A percentile compares a stretch with the other conserved stretches of the same genome.
Evolutionary conservation across 1,284 basidiomycete genomes (phyloP).

Genomic region (Rhodotorula sp.): DNA sequence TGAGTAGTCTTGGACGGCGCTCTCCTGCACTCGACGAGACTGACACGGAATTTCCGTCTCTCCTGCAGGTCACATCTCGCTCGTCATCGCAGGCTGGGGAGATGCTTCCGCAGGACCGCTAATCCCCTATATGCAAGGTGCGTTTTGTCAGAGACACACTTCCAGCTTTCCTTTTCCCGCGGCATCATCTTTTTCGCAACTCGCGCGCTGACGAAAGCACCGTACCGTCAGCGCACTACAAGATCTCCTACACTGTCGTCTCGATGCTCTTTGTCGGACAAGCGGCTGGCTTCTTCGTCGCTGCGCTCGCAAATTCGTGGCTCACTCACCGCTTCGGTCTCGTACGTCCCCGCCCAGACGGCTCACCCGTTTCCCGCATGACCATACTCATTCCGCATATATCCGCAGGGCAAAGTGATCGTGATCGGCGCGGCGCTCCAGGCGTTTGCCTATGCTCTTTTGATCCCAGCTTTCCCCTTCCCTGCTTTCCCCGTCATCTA

Average conservation of each 20-base stretch:
- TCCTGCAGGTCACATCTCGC: constrained; percentile 5
- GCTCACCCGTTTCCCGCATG: too few species aligned
- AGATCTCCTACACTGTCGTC: constrained; percentile 21
- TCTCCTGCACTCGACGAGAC: neutral
- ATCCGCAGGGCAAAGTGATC: constrained; percentile 32
- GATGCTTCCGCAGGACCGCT: constrained; percentile 26
- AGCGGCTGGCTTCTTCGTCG: constrained; percentile 25
- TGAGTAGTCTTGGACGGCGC: neutral
- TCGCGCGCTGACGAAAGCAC: too few species aligned
- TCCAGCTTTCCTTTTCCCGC: neutral
- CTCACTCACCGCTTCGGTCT: constrained; percentile 17
- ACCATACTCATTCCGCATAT: neutral
- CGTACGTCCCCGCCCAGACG: neutral
- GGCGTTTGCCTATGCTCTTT: constrained; percentile 25
- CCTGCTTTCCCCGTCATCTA: constrained; percentile 31
- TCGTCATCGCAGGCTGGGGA: constrained; percentile 34
- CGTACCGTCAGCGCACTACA: constrained; percentile 10
- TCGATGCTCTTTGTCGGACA: constrained; percentile 18
- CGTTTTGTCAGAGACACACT: neutral
- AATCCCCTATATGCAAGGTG: constrained; percentile 35
- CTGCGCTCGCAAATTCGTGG: neutral
- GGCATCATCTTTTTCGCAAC: too few species aligned
- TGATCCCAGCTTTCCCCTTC: constrained; percentile 38
- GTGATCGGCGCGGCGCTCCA: constrained; percentile 28
- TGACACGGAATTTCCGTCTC: neutral